Conservation (phyloP, 2,329 filamentous ascomycete species). For the Neoascochyta sp. region DNA sequence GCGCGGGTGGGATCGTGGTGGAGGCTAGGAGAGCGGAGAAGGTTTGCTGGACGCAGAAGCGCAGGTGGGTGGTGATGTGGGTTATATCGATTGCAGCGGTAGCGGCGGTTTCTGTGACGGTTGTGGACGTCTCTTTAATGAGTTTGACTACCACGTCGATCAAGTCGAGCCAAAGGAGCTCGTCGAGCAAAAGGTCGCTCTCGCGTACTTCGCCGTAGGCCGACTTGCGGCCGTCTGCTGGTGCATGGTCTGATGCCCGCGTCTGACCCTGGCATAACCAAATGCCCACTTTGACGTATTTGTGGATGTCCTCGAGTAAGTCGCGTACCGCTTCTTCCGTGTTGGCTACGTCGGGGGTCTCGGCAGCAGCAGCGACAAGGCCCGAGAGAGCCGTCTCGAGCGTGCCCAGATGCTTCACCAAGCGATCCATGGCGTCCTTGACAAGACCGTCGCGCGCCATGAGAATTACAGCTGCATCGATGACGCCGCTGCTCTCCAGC, state of each 20-base stretch:
- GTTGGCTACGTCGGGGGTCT: constrained; percentile 54
- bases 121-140: constrained; percentile 44
- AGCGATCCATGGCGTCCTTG: constrained; percentile 75
- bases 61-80: constrained; percentile 64
- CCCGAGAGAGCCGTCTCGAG: constrained; percentile 75
- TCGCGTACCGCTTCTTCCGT: constrained; percentile 67
- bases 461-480: constrained; percentile 88
- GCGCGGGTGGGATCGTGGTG: constrained; percentile 45
- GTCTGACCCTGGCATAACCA: constrained; percentile 92
- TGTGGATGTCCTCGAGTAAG: constrained; percentile 73
- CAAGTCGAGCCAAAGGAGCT: constrained; percentile 63
- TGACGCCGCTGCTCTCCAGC: constrained; percentile 83
- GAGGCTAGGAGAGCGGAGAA: constrained; percentile 82
- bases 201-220: constrained; percentile 48
- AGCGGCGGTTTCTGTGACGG: constrained; percentile 45
- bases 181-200: constrained; percentile 58
- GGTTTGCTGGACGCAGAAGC: constrained; percentile 79
- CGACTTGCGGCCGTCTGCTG: constrained; percentile 40
- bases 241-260: constrained; percentile 50
- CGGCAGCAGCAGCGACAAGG: constrained; percentile 60
- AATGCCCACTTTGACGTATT: constrained; percentile 87
- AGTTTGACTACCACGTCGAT: constrained; percentile 59
- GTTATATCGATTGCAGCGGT: constrained; percentile 50
- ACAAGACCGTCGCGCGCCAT: constrained; percentile 86
- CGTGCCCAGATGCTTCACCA: constrained; percentile 75